Evolutionary conservation across 164 flowering plant species (phyloP).

Genomic region (Aristolochia californica): DNA sequence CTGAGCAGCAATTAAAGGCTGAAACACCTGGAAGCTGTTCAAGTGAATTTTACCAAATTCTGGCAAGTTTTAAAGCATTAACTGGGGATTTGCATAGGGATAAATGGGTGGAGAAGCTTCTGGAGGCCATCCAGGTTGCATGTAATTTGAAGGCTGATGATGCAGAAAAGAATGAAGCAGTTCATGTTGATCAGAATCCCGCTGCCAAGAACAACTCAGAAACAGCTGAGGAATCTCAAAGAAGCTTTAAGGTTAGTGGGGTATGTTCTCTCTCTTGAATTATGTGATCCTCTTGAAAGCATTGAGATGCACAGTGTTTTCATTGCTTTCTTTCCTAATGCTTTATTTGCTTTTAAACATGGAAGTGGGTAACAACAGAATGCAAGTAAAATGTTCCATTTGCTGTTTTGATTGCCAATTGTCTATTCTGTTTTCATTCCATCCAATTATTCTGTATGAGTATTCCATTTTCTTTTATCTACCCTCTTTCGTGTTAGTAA

Average conservation of each 20-base stretch:
- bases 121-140: constrained; percentile 43
- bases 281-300: neutral
- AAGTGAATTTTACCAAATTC: constrained; percentile 33
- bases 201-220: constrained; percentile 13
- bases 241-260: constrained; percentile 19
- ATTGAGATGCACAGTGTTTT: neutral
- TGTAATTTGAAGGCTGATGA: constrained; percentile 29
- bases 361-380: neutral
- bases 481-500: too few species aligned
- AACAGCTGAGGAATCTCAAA: constrained; percentile 21
- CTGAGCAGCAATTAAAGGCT: constrained; percentile 32
- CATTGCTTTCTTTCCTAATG: neutral
- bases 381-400: too few species aligned
- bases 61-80: constrained; percentile 44
- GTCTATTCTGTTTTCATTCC: too few species aligned
- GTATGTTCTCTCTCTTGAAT: neutral
- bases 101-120: constrained; percentile 75
- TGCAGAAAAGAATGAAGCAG: constrained; percentile 23
- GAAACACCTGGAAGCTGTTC: constrained; percentile 77
- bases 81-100: constrained; percentile 71
- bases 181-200: constrained; percentile 2
- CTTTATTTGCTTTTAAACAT: neutral
- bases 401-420: too few species aligned
- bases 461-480: too few species aligned
- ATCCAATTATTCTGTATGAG: too few species aligned